Evolutionary conservation across 2,329 filamentous ascomycete species (phyloP).

Genomic region (Hypoxylon sp.): DNA sequence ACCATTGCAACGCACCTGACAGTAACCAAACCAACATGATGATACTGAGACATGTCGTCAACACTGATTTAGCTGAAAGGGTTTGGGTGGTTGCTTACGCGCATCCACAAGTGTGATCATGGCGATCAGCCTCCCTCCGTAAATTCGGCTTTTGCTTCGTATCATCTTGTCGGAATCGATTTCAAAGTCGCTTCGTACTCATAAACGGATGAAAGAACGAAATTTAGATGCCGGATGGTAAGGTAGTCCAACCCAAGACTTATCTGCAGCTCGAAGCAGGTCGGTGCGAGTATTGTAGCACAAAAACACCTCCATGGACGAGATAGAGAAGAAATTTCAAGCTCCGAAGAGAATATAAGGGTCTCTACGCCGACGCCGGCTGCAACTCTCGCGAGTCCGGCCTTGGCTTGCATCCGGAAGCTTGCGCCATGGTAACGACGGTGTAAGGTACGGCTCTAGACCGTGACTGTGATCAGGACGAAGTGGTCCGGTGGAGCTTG

Average conservation of each 20-base stretch:
- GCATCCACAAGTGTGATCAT: slow-evolving; percentile 51
- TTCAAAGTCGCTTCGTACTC: background rate
- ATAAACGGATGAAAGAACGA: background rate
- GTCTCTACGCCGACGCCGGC: slow-evolving; percentile 37
- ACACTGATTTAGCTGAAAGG: slow-evolving; percentile 19
- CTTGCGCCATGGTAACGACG: slow-evolving; percentile 16
- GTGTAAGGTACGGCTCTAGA: slow-evolving; percentile 16
- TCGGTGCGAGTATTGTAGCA: background rate
- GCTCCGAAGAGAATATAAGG: slow-evolving; percentile 8
- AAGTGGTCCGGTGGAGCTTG: slow-evolving; percentile 15
- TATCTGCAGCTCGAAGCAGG: background rate
- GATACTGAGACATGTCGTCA: slow-evolving; percentile 41
- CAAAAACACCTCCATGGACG: background rate
- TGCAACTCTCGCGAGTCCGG: slow-evolving; percentile 35
- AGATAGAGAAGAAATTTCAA: slow-evolving; percentile 9
- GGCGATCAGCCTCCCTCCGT: slow-evolving; percentile 44
- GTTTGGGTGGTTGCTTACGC: slow-evolving; percentile 48
- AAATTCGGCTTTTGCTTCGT: slow-evolving; percentile 29
- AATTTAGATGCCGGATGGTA: no score
- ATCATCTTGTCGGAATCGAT: slow-evolving; percentile 26
- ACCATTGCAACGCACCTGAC: slow-evolving; percentile 45
- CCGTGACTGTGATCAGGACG: slow-evolving; percentile 10
- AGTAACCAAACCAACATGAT: slow-evolving; percentile 51
- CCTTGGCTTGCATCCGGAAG: slow-evolving; percentile 39
- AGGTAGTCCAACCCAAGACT: background rate